These are phyloP conservation scores for Nectriaceae sp. DNA, from an alignment of 2,329 filamentous ascomycete species.

Conservation along the genomic window DNA sequence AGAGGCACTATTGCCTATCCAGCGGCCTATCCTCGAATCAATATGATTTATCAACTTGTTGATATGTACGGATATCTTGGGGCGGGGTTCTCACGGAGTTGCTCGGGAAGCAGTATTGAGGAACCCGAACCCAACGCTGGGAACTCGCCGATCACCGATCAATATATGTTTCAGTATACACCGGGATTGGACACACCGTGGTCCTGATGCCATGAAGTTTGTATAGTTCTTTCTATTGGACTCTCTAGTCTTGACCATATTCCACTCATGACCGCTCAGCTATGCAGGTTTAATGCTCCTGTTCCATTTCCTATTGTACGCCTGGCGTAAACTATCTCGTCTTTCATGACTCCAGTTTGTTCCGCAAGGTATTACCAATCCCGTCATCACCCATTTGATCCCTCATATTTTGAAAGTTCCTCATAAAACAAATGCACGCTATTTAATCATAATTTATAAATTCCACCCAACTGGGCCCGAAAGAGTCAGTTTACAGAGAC, in stretches of 20 bases:
- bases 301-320: constrained; percentile 22
- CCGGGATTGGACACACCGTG: too few species aligned
- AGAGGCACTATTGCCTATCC: too few species aligned
- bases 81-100: too few species aligned
- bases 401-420: constrained; percentile 6
- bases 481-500: constrained; percentile 22
- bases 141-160: neutral
- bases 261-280: too few species aligned
- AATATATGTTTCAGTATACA: too few species aligned
- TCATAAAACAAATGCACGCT: constrained; percentile 28
- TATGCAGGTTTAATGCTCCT: constrained; percentile 1
- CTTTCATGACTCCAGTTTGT: constrained; percentile 23
- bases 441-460: constrained; percentile 25
- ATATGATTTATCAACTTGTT: too few species aligned
- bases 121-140: neutral
- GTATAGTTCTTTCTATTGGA: too few species aligned
- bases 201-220: too few species aligned
- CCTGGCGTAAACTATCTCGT: constrained; percentile 22
- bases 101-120: neutral
- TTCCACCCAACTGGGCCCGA: constrained; percentile 2
- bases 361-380: constrained; percentile 23
- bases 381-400: constrained; percentile 16
- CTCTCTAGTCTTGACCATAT: too few species aligned
- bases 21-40: too few species aligned
- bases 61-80: too few species aligned